phyloP scores from a whole-genome alignment of 1,284 basidiomycete species.

The Trichosporon asahii region DNA sequence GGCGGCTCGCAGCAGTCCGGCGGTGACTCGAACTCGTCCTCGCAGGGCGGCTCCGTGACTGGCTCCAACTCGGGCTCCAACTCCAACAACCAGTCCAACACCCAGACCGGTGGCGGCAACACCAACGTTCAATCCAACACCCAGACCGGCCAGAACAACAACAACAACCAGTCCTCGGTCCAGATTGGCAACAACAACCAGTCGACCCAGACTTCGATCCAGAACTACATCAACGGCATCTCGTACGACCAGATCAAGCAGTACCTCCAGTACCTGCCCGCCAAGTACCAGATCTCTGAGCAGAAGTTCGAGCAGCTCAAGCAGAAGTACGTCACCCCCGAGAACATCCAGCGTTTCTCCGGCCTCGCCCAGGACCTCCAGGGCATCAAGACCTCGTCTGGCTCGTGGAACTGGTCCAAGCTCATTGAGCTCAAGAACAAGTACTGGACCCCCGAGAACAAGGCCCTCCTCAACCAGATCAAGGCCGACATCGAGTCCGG shows the following conservation, averaged over 20 bases:
- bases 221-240: neutral
- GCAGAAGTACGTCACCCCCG: neutral
- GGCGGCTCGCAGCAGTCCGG: neutral
- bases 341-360: neutral
- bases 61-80: neutral
- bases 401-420: neutral
- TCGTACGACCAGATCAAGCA: neutral
- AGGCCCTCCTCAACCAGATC: neutral
- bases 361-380: neutral
- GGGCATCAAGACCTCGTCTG: neutral
- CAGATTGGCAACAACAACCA: neutral
- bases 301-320: conserved; percentile 6
- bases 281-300: conserved; percentile 8
- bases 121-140: neutral
- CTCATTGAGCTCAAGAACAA: neutral
- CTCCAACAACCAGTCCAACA: neutral
- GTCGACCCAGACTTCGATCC: neutral
- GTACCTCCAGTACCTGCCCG: neutral
- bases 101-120: neutral
- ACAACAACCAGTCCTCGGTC: neutral
- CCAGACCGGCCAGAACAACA: neutral
- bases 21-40: neutral
- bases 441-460: conserved; percentile 9
- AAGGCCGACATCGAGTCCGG: conserved; percentile 2
- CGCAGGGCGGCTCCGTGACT: neutral